phyloP scores from a whole-genome alignment of 345 rosid genomes.

The Salix purpurea region DNA sequence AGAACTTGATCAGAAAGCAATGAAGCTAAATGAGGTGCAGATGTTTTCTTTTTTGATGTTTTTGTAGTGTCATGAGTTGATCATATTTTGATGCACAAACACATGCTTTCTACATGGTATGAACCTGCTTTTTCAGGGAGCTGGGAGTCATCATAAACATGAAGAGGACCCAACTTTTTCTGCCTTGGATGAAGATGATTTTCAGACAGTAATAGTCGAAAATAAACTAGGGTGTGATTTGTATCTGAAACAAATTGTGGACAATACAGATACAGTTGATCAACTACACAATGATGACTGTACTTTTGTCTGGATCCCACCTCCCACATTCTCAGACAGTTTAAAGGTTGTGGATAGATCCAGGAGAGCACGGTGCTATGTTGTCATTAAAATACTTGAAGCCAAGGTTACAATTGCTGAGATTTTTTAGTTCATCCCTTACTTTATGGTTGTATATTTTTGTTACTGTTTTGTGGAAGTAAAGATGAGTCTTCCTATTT shows the following conservation, averaged over 20 bases:
- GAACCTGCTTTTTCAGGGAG: slow-evolving; percentile 45
- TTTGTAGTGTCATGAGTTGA: slow-evolving; percentile 1
- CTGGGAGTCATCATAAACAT: slow-evolving; percentile 36
- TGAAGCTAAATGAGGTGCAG: slow-evolving; percentile 63
- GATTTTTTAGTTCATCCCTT: background rate
- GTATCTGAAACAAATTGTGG: slow-evolving; percentile 70
- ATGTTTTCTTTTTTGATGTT: slow-evolving; percentile 3
- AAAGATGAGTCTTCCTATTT: slow-evolving; percentile 5
- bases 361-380: slow-evolving; percentile 66
- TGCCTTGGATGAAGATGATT: slow-evolving; percentile 96
- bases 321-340: slow-evolving; percentile 87
- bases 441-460: background rate
- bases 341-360: slow-evolving; percentile 74
- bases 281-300: slow-evolving; percentile 55
- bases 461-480: background rate
- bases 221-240: slow-evolving; percentile 88
- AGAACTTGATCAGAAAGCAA: slow-evolving; percentile 83
- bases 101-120: background rate
- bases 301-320: slow-evolving; percentile 81
- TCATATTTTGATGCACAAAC: background rate
- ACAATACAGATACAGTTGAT: slow-evolving; percentile 49
- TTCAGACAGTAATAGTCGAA: slow-evolving; percentile 72
- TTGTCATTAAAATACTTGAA: slow-evolving; percentile 73
- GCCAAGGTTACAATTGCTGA: slow-evolving; percentile 60
- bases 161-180: slow-evolving; percentile 66